Evolutionary conservation across 2,329 filamentous ascomycete species (phyloP), one percentile per base, ranked within the genome.

Genomic region (Madurella fahalii): DNA sequence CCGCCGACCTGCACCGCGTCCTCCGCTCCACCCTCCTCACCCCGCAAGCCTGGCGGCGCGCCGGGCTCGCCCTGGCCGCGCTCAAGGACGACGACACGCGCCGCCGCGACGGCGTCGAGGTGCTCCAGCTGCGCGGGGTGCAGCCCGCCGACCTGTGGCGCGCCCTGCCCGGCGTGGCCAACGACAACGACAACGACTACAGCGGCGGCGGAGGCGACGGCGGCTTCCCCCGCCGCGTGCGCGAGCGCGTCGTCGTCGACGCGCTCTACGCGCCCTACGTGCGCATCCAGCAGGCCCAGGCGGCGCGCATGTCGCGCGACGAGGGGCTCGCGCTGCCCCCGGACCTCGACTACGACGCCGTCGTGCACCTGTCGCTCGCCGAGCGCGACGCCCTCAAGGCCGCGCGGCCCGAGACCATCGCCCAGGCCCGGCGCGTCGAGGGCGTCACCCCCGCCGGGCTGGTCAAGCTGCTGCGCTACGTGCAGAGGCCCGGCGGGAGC

Each of bases 241-340:
- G 80, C 58, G 74, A 77, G 50, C 83, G 93, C 42, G 86, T 96
- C 8, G 79, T 81, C 41, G 89, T 96, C 63, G 90, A 96, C 70
- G 87, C 87, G 13, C 77, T 82, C 2, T 99, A 99, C 69, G 90
- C 88, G 1, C 93, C 93, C 0, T 96, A 96, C 68, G 85, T 96
- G 39, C 79, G 78, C 44, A 82, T 84, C 64, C 91, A 97, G 69
- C 77, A 78, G 25, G 77, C 79, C 2, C 79, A 85, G 56, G 86
- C 86, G 17, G 78, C 79, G 32, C 78, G 80, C 7, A 87, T 95
- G 68, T 75, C 83, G 56, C 82, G 84, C 49, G 93, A 97, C 66
- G 94, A 96, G 69, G 77, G 77, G 8, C 72, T 96, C 13, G 74
- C 76, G 13, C 73, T 99, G 12, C 90, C 93, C 0, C 62, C 77